phyloP scores from a whole-genome alignment of 208 protist genomes.

The Trypanosoma grayi region DNA sequence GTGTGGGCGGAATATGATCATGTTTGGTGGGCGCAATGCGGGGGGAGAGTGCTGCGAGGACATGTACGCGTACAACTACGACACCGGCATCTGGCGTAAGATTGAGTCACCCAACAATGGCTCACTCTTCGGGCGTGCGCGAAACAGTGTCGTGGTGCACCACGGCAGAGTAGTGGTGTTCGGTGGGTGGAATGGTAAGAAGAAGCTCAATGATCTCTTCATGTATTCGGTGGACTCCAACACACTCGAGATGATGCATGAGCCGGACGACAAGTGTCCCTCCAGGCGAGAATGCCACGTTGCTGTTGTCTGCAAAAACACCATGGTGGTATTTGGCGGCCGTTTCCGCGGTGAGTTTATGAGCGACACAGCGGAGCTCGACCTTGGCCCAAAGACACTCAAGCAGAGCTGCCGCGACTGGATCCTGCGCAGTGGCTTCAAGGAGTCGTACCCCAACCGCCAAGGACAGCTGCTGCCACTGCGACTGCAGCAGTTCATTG shows the following conservation, averaged over 20 bases:
- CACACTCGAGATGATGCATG: slow-evolving; percentile 54
- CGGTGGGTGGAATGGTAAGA: slow-evolving; percentile 86
- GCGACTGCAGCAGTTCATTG: slow-evolving; percentile 29
- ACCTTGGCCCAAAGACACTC: slow-evolving; percentile 56
- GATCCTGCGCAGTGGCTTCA: slow-evolving; percentile 30
- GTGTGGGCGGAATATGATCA: slow-evolving; percentile 83
- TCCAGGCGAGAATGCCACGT: slow-evolving; percentile 84
- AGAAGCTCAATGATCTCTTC: slow-evolving; percentile 88
- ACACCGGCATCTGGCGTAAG: slow-evolving; percentile 68
- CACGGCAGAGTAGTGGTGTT: slow-evolving; percentile 81
- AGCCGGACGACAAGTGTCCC: slow-evolving; percentile 65
- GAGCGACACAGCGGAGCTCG: slow-evolving; percentile 77
- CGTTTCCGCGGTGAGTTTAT: slow-evolving; percentile 85
- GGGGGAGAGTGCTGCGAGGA: slow-evolving; percentile 83
- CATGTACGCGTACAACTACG: slow-evolving; percentile 81
- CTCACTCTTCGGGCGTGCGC: slow-evolving; percentile 68
- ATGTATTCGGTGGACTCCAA: slow-evolving; percentile 81
- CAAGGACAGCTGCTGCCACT: slow-evolving; percentile 35
- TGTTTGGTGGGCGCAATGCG: slow-evolving; percentile 81
- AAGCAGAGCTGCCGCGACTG: slow-evolving; percentile 60
- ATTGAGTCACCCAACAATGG: slow-evolving; percentile 33
- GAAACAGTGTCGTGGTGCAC: slow-evolving; percentile 84
- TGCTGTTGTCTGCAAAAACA: slow-evolving; percentile 81
- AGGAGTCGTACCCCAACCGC: slow-evolving; percentile 26
- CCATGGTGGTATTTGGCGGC: slow-evolving; percentile 89